Conservation (phyloP, 2,329 filamentous ascomycete genomes). For the Gnomoniopsis sp. region DNA sequence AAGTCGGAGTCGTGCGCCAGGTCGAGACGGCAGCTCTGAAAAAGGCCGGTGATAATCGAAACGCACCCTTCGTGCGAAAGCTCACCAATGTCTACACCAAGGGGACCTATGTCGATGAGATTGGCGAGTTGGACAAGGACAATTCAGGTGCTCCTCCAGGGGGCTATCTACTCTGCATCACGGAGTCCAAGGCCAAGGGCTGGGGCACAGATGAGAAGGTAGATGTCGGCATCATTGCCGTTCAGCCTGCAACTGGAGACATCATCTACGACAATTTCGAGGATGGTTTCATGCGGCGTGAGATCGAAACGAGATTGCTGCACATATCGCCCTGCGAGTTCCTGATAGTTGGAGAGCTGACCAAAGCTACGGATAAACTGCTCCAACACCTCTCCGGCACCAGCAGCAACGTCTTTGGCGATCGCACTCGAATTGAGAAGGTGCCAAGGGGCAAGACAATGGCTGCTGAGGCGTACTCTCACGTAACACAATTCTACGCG, state of each 20-base stretch:
- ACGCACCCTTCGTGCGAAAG: conserved; percentile 86
- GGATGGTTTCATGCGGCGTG: conserved; percentile 94
- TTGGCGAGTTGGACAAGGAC: conserved; percentile 68
- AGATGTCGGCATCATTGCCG: conserved; percentile 84
- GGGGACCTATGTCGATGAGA: conserved; percentile 93
- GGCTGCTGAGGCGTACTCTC: conserved; percentile 79
- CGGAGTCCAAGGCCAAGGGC: conserved; percentile 74
- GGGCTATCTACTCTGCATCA: conserved; percentile 94
- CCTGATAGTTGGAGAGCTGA: conserved; percentile 85
- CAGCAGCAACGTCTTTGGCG: conserved; percentile 88
- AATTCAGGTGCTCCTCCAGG: conserved; percentile 49
- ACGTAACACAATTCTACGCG: conserved; percentile 91
- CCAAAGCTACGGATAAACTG: conserved; percentile 88
- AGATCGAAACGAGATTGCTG: conserved; percentile 90
- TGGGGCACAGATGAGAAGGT: conserved; percentile 90
- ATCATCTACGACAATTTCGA: conserved; percentile 96
- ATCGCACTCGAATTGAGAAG: conserved; percentile 81
- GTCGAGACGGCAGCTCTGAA: conserved; percentile 94
- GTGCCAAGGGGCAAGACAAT: conserved; percentile 74
- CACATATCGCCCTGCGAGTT: conserved; percentile 97
- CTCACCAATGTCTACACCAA: conserved; percentile 98
- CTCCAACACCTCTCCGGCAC: conserved; percentile 85
- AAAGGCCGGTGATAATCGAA: conserved; percentile 90
- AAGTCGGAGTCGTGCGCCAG: conserved; percentile 92
- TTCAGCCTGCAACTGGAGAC: conserved; percentile 93